phyloP scores from a whole-genome alignment of 257 asterid species.

The Nicotiana tomentosiformis region DNA sequence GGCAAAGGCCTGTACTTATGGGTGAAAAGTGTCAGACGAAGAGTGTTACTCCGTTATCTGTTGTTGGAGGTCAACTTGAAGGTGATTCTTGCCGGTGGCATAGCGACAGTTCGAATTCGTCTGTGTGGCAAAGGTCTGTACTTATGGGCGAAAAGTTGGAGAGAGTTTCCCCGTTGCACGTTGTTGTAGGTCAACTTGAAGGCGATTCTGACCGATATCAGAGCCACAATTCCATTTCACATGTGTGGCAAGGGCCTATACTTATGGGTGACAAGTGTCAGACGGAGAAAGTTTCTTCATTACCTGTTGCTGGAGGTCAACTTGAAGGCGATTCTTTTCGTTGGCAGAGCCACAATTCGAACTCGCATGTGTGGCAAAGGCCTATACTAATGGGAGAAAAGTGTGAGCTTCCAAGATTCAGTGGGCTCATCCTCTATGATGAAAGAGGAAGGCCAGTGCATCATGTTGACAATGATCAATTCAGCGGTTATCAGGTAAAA shows the following conservation, averaged over 20 bases:
- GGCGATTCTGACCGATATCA: background rate
- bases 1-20: constrained; percentile 75
- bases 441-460: constrained; percentile 56
- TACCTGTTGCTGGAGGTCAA: constrained; percentile 22
- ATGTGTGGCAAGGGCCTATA: no score
- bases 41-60: no score
- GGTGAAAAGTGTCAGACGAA: constrained; percentile 31
- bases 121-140: no score
- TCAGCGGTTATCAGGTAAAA: constrained; percentile 26
- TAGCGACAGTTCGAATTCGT: no score
- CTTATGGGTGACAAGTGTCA: no score
- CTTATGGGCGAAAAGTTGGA: no score
- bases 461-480: constrained; percentile 14
- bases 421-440: constrained; percentile 82
- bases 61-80: no score
- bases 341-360: constrained; percentile 56
- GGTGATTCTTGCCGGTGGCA: no score
- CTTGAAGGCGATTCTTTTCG: constrained; percentile 12
- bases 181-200: constrained; percentile 2
- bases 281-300: constrained; percentile 9
- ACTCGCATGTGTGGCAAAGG: constrained; percentile 75
- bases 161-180: constrained; percentile 27
- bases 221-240: rapidly evolving
- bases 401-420: constrained; percentile 76
- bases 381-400: constrained; percentile 90